phyloP scores from a whole-genome alignment of 805 yeast genomes.

The Wickerhamiella musiphila region DNA sequence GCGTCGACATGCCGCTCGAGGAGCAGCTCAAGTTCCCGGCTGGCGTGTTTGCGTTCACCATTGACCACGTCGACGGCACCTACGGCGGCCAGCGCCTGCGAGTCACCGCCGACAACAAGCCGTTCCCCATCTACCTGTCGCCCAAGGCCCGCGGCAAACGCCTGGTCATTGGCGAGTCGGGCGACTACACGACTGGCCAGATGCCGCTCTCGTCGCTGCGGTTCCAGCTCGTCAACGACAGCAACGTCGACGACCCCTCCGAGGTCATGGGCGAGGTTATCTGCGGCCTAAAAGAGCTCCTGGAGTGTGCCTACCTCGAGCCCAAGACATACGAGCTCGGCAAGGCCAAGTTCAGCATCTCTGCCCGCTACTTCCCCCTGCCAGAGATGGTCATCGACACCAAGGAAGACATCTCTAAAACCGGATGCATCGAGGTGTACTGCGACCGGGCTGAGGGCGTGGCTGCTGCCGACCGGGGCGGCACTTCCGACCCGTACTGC shows the following conservation, averaged over 20 bases:
- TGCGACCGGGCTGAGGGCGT: constrained; percentile 49
- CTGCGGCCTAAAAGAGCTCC: constrained; percentile 27
- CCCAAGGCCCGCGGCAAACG: constrained; percentile 32
- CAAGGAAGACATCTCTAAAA: constrained; percentile 55
- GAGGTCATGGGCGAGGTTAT: constrained; percentile 26
- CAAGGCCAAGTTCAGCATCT: constrained; percentile 9
- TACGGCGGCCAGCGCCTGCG: constrained; percentile 43
- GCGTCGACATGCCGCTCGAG: constrained; percentile 22
- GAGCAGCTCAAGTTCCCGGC: constrained; percentile 41
- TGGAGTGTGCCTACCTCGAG: constrained; percentile 11
- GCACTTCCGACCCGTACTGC: constrained; percentile 85
- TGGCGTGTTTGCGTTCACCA: constrained; percentile 60
- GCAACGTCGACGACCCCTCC: constrained; percentile 5
- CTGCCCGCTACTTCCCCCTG: constrained; percentile 61
- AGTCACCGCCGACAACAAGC: constrained; percentile 57
- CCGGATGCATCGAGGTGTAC: constrained; percentile 50
- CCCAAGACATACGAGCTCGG: constrained; percentile 11
- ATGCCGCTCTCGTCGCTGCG: constrained; percentile 11
- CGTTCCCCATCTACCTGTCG: constrained; percentile 45
- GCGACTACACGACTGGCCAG: constrained; percentile 17
- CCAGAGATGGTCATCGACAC: constrained; percentile 40
- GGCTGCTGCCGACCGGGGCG: constrained; percentile 76
- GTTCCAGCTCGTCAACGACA: constrained; percentile 10
- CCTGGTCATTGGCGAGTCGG: constrained; percentile 13
- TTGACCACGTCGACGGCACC: constrained; percentile 20